A percentile compares a stretch with the other conserved stretches of the same genome.
These are phyloP conservation scores for Lentinula raphanica DNA, from an alignment of 768 basidiomycete species.

Conservation along the genomic window DNA sequence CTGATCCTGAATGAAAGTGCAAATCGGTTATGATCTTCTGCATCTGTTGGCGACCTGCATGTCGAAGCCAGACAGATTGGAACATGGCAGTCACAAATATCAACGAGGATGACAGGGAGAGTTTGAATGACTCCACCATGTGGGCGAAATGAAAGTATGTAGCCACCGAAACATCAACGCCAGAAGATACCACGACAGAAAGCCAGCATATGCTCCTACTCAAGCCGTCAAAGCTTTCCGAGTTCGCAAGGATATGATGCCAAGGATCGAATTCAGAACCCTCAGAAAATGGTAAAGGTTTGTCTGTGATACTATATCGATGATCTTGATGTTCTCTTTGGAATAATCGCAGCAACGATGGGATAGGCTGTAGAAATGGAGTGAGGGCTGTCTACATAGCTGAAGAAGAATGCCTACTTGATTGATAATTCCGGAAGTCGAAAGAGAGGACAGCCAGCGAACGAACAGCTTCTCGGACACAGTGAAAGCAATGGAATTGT, in stretches of 20 bases:
- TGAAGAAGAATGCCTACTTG: constrained; percentile 29
- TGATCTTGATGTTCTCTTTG: constrained; percentile 45
- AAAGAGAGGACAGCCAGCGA: constrained; percentile 51
- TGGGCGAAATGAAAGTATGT: constrained; percentile 45
- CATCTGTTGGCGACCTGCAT: constrained; percentile 54
- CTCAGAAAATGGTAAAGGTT: constrained; percentile 27
- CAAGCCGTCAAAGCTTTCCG: constrained; percentile 27
- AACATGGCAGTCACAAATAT: constrained; percentile 51
- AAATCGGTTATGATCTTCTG: constrained; percentile 45
- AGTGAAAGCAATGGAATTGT: constrained; percentile 49
- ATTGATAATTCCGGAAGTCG: constrained; percentile 24
- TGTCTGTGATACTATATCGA: constrained; percentile 31
- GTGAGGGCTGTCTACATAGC: background rate
- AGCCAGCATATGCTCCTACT: constrained; percentile 53
- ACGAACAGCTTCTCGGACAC: constrained; percentile 54
- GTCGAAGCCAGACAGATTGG: constrained; percentile 56
- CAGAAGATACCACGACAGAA: constrained; percentile 55
- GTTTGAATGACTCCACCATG: constrained; percentile 31
- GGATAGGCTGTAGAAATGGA: constrained; percentile 36
- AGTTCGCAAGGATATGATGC: constrained; percentile 24
- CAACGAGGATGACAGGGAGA: constrained; percentile 39
- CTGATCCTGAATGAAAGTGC: constrained; percentile 36
- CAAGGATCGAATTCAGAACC: constrained; percentile 46
- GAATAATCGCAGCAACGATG: constrained; percentile 54
- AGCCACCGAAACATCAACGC: constrained; percentile 53